Evolutionary conservation across 2,329 filamentous ascomycete species (phyloP).

Genomic region (Lasiodiplodia hormozganensis): DNA sequence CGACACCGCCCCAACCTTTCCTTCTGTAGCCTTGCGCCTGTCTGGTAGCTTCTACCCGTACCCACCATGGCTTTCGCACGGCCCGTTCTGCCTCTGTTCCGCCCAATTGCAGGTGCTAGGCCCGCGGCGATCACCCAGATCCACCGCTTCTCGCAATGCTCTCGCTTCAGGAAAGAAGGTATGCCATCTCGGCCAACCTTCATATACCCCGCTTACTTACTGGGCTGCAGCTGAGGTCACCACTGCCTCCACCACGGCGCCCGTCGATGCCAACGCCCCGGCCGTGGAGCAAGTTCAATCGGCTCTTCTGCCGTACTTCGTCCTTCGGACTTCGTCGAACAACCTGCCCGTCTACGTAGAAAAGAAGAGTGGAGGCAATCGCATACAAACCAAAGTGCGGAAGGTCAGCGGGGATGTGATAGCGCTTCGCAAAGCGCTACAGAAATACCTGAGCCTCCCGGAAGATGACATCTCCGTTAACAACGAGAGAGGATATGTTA

Average conservation of each 20-base stretch:
- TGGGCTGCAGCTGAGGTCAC: constrained; percentile 32
- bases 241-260: constrained; percentile 42
- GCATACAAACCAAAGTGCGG: constrained; percentile 75
- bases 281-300: constrained; percentile 42
- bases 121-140: constrained; percentile 46
- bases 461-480: constrained; percentile 64
- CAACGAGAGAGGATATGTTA: constrained; percentile 72
- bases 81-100: constrained; percentile 48
- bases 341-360: constrained; percentile 80
- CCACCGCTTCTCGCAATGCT: constrained; percentile 47
- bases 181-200: constrained; percentile 32
- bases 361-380: constrained; percentile 76
- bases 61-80: constrained; percentile 44
- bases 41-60: not conserved
- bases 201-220: not conserved
- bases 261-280: constrained; percentile 44
- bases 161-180: constrained; percentile 19
- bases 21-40: too few species aligned
- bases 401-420: constrained; percentile 77
- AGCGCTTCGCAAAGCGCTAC: constrained; percentile 69
- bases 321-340: constrained; percentile 73
- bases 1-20: not conserved
- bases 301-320: constrained; percentile 66
- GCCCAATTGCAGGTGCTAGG: constrained; percentile 48
- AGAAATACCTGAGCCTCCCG: constrained; percentile 63